These are phyloP conservation scores for Penicillium vulpinum DNA, from an alignment of 2,329 filamentous ascomycete genomes.

Conservation along the genomic window DNA sequence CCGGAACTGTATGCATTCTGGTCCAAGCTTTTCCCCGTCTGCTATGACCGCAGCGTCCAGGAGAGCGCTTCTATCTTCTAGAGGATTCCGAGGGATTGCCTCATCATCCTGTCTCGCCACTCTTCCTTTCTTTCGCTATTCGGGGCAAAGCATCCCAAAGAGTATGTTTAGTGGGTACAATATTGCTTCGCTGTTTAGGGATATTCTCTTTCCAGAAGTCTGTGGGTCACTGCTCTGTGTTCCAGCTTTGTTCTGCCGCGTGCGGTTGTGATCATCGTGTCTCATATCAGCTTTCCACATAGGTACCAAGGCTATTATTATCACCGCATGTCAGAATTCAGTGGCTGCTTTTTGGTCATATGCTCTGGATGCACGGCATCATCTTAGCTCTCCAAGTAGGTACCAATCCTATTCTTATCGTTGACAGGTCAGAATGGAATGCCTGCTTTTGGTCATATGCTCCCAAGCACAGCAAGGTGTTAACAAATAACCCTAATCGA, in stretches of 20 bases:
- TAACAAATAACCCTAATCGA: background rate
- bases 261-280: background rate
- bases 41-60: slow-evolving; percentile 33
- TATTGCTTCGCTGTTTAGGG: background rate
- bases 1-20: slow-evolving; percentile 32
- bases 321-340: background rate
- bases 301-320: slow-evolving; percentile 3
- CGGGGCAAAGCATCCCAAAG: background rate
- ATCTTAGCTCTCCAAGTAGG: too few relatives aligned
- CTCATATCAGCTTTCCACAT: slow-evolving; percentile 6
- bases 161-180: background rate
- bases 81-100: background rate
- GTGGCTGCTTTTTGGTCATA: background rate
- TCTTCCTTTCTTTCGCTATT: background rate
- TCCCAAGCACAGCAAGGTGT: too few relatives aligned
- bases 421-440: too few relatives aligned
- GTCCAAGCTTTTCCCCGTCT: slow-evolving; percentile 35
- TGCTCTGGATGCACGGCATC: background rate
- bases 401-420: too few relatives aligned
- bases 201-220: background rate
- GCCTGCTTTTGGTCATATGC: too few relatives aligned
- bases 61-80: slow-evolving; percentile 29
- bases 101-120: background rate
- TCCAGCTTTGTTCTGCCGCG: background rate
- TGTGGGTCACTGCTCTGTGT: background rate